Evolutionary conservation across 257 asterid species (phyloP).

Genomic region (Anisodus acutangulus): DNA sequence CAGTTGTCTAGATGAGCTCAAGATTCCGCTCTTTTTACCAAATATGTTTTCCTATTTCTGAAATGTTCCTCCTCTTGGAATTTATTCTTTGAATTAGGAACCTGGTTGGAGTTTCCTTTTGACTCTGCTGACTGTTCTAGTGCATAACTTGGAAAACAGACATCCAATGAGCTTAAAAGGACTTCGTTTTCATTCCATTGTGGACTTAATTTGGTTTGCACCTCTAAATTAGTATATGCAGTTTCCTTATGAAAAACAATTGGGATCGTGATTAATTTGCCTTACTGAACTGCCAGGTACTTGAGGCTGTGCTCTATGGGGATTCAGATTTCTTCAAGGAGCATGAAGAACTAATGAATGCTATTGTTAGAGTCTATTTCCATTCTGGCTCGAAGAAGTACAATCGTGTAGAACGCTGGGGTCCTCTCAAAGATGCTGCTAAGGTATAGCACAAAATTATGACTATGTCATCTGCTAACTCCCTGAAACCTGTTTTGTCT

Average conservation of each 20-base stretch:
- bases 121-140: not conserved
- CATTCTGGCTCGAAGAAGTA: constrained; percentile 83
- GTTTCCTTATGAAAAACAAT: not conserved
- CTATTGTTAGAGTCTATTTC: constrained; percentile 75
- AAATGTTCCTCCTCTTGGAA: not conserved
- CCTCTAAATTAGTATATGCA: not conserved
- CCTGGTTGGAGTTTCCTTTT: not conserved
- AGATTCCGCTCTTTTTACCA: not conserved
- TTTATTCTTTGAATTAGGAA: not conserved
- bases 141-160: not conserved
- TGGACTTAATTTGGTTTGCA: not conserved
- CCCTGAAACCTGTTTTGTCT: not conserved
- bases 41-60: not conserved
- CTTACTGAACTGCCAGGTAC: constrained; percentile 55
- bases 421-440: constrained; percentile 83
- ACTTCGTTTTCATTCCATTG: not conserved
- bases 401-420: constrained; percentile 87
- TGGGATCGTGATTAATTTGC: not conserved
- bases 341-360: constrained; percentile 73
- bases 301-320: constrained; percentile 83
- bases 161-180: not conserved
- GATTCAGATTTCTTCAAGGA: constrained; percentile 70
- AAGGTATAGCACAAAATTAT: constrained; percentile 45
- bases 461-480: not conserved
- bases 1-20: not conserved